Conservation (phyloP, 768 basidiomycete genomes). For the Hydnum rufescens region DNA sequence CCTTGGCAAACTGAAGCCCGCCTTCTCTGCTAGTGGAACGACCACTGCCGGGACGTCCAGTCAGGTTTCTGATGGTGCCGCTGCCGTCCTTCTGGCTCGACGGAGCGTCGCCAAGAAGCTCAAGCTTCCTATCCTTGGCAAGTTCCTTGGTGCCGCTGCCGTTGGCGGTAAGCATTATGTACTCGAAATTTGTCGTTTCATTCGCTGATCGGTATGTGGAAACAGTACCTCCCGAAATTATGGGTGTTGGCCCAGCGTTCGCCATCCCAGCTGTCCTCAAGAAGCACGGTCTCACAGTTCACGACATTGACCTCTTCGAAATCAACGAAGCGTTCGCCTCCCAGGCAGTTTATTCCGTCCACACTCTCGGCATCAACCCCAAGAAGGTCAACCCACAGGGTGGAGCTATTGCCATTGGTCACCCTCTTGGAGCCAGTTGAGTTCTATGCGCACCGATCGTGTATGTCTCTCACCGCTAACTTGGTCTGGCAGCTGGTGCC, state of each 20-base stretch:
- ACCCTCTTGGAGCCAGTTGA: constrained; percentile 50
- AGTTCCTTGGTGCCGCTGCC: constrained; percentile 48
- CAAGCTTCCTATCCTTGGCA: constrained; percentile 71
- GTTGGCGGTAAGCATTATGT: constrained; percentile 33
- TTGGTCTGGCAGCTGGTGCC: constrained; percentile 38
- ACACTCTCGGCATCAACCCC: constrained; percentile 46
- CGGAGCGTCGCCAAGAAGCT: constrained; percentile 64
- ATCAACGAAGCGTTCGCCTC: constrained; percentile 81
- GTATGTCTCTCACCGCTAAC: neutral
- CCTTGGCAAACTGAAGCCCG: constrained; percentile 66
- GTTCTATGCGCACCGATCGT: constrained; percentile 24
- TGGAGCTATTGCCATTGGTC: constrained; percentile 78
- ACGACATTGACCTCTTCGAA: constrained; percentile 79
- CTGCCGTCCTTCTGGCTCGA: constrained; percentile 68
- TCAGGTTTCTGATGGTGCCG: constrained; percentile 84
- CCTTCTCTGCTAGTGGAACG: constrained; percentile 51
- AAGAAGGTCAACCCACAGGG: constrained; percentile 76
- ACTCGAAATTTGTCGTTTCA: neutral
- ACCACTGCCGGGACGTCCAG: constrained; percentile 79
- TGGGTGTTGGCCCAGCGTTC: constrained; percentile 82
- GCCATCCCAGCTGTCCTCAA: constrained; percentile 63
- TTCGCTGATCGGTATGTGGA: neutral
- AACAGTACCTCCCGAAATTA: constrained; percentile 58
- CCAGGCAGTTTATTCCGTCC: constrained; percentile 46
- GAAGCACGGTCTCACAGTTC: constrained; percentile 34